A percentile compares a stretch with the other conserved stretches of the same genome.
These are phyloP conservation scores for barrel medic (Medicago truncatula) DNA, from an alignment of 306 rosid genomes.

Conservation along the genomic window DNA sequence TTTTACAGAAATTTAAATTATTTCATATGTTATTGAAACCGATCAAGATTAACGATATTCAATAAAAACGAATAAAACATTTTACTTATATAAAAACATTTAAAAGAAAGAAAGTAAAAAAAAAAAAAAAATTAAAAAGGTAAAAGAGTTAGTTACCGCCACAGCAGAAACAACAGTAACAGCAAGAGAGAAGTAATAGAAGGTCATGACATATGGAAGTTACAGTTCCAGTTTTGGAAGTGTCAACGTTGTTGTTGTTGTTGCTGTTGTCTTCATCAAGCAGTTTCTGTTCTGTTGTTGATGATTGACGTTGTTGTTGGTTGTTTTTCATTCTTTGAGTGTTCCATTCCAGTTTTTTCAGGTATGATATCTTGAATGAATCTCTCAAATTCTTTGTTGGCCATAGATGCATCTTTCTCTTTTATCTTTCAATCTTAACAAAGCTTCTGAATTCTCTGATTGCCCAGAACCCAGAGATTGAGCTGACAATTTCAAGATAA, in stretches of 20 bases:
- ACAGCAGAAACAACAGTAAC: constrained; percentile 62
- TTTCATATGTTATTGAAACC: no score
- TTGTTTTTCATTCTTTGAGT: constrained; percentile 41
- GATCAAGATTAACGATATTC: no score
- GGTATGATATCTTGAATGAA: constrained; percentile 50
- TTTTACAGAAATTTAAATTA: no score
- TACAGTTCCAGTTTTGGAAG: background rate
- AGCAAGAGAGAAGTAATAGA: constrained; percentile 48
- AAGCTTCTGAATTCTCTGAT: no score
- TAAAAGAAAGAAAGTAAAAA: background rate
- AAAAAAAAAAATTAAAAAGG: background rate
- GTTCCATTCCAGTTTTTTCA: constrained; percentile 54
- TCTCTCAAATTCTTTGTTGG: constrained; percentile 51
- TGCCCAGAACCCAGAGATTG: no score
- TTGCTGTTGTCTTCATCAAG: constrained; percentile 19
- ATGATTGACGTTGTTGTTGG: constrained; percentile 14
- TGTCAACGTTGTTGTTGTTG: background rate
- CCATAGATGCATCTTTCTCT: constrained; percentile 55
- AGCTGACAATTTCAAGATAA: no score
- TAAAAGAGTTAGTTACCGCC: constrained; percentile 40
- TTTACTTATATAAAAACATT: no score
- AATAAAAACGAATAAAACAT: no score
- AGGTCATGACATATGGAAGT: constrained; percentile 39
- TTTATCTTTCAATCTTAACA: no score
- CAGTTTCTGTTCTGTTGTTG: constrained; percentile 34